Percentiles rank a stretch among this genome's conserved stretches.
Conservation (phyloP, 1,284 basidiomycete species). For the Puccinia triticina region DNA sequence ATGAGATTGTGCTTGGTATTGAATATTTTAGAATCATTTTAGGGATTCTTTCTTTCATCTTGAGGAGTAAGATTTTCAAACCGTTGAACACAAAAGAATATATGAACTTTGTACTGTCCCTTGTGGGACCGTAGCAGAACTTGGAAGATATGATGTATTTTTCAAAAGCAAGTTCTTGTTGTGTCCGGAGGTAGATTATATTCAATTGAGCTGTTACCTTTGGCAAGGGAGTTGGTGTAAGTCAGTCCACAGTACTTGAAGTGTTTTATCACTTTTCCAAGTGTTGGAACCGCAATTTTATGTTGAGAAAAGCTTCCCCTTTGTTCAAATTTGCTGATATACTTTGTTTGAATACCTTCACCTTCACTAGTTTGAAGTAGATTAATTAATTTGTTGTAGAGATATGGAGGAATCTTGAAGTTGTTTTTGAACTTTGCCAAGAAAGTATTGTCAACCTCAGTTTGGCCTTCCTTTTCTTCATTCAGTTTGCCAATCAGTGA, state of each 20-base stretch:
- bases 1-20: constrained; percentile 36
- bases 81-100: constrained; percentile 27
- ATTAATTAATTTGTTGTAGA: constrained; percentile 5
- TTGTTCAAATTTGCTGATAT: constrained; percentile 22
- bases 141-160: constrained; percentile 28
- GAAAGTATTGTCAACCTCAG: constrained; percentile 1
- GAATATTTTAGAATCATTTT: constrained; percentile 10
- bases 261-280: constrained; percentile 9
- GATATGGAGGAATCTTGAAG: constrained; percentile 28
- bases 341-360: background rate
- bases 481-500: constrained; percentile 31
- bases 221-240: constrained; percentile 32
- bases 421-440: constrained; percentile 5
- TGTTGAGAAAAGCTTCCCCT: background rate
- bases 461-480: constrained; percentile 16
- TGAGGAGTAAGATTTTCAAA: background rate
- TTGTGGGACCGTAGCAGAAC: background rate
- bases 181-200: background rate
- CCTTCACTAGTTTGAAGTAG: constrained; percentile 4
- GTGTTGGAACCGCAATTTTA: constrained; percentile 25
- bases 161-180: constrained; percentile 15
- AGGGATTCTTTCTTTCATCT: constrained; percentile 20
- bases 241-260: constrained; percentile 13
- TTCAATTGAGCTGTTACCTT: constrained; percentile 45
- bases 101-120: constrained; percentile 21